Percentiles rank a stretch among this genome's conserved stretches.
Conservation (phyloP, 2,329 filamentous ascomycete genomes). For the Clarireedia sp. region DNA sequence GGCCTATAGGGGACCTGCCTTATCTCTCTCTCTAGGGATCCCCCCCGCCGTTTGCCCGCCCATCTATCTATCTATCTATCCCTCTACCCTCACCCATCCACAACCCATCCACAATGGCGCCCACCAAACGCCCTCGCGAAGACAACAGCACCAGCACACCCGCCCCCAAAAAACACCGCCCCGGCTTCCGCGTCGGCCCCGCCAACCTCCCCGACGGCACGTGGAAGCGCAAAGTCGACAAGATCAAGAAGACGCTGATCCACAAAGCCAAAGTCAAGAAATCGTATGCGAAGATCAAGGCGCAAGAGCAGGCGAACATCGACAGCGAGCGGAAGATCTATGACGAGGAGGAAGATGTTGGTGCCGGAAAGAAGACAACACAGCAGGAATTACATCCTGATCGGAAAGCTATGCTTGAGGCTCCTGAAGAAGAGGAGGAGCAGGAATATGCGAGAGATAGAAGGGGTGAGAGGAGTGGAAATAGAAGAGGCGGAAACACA, state of each 20-base stretch:
- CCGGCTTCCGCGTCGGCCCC: constrained; percentile 80
- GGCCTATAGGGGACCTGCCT: too few species aligned
- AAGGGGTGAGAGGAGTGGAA: not conserved
- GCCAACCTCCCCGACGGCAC: constrained; percentile 86
- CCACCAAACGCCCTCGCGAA: constrained; percentile 46
- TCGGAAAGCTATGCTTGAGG: constrained; percentile 49
- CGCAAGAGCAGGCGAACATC: constrained; percentile 27
- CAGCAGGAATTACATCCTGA: constrained; percentile 50
- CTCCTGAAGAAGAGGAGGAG: constrained; percentile 21
- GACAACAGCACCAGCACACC: constrained; percentile 31
- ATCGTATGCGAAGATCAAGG: constrained; percentile 81
- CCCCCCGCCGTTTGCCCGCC: not conserved
- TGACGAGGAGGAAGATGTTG: not conserved
- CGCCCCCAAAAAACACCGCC: constrained; percentile 45
- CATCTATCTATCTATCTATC: not conserved
- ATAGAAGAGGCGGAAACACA: constrained; percentile 1
- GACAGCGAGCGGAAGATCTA: not conserved
- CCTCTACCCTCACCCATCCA: not conserved
- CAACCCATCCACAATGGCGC: constrained; percentile 41
- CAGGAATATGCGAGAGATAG: not conserved
- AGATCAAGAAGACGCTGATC: constrained; percentile 84
- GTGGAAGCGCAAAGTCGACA: constrained; percentile 79
- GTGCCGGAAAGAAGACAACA: not conserved
- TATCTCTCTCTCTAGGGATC: not conserved
- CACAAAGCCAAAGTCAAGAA: constrained; percentile 92